Evolutionary conservation across 352 stramenopile species (phyloP).

Genomic region (Pythium chondricola): DNA sequence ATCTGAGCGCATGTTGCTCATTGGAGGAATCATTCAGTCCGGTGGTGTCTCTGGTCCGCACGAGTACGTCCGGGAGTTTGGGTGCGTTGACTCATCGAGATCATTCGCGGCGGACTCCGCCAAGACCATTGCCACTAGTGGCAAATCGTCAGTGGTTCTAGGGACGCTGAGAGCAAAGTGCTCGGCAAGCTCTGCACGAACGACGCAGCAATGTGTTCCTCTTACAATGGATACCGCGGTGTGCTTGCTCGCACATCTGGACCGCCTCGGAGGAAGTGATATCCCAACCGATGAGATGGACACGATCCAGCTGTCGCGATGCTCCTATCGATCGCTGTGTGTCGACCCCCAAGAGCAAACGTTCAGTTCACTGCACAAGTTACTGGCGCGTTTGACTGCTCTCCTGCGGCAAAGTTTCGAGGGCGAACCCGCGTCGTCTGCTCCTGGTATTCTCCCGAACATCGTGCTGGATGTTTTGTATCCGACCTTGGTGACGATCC

Average conservation of each 20-base stretch:
- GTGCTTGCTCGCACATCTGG: constrained; percentile 72
- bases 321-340: constrained; percentile 67
- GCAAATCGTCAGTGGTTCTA: constrained; percentile 49
- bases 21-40: constrained; percentile 28
- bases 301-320: constrained; percentile 74
- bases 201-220: constrained; percentile 38
- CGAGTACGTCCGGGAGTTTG: constrained; percentile 30
- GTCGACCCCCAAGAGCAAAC: constrained; percentile 74
- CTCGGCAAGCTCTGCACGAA: constrained; percentile 15
- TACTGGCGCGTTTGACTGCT: constrained; percentile 39
- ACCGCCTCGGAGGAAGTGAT: constrained; percentile 70
- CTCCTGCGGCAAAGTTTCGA: constrained; percentile 21
- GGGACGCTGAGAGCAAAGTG: constrained; percentile 43
- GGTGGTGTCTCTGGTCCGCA: constrained; percentile 19
- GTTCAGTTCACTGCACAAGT: constrained; percentile 47
- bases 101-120: constrained; percentile 38
- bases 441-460: constrained; percentile 4
- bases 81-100: constrained; percentile 22
- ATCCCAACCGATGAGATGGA: constrained; percentile 68
- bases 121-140: constrained; percentile 45
- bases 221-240: constrained; percentile 55
- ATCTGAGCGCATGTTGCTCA: constrained; percentile 30
- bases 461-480: constrained; percentile 54
- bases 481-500: constrained; percentile 61
- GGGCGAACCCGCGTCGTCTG: background rate